Conservation (phyloP, 2,329 filamentous ascomycete species). For the Lachnellula occidentalis region DNA sequence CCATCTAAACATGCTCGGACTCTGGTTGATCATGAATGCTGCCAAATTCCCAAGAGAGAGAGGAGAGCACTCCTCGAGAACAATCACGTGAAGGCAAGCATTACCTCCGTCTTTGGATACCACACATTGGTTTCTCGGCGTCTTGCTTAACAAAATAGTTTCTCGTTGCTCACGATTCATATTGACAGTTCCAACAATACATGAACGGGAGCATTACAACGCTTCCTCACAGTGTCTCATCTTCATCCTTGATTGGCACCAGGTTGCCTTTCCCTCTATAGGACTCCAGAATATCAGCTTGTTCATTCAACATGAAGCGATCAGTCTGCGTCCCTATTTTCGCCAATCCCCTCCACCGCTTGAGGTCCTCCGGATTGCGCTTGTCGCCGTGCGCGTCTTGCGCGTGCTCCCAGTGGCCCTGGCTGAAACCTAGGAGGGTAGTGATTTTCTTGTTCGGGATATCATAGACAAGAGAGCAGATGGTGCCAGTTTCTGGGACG, state of each 20-base stretch:
- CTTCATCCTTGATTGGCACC: background rate
- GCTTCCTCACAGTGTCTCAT: background rate
- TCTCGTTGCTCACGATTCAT: too few species aligned
- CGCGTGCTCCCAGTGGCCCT: constrained; percentile 50
- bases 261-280: background rate
- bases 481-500: constrained; percentile 47
- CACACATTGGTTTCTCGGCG: too few species aligned
- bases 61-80: too few species aligned
- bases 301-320: constrained; percentile 46
- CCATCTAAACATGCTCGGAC: too few species aligned
- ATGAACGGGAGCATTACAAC: too few species aligned
- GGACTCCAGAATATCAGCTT: constrained; percentile 43
- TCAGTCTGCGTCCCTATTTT: constrained; percentile 44
- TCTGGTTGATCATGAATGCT: too few species aligned
- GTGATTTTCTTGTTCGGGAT: constrained; percentile 44
- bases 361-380: constrained; percentile 43
- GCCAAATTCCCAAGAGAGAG: too few species aligned
- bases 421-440: constrained; percentile 48
- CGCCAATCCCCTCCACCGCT: constrained; percentile 45
- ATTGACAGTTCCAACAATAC: too few species aligned
- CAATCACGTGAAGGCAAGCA: too few species aligned
- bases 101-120: too few species aligned
- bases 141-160: too few species aligned
- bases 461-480: constrained; percentile 51
- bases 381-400: constrained; percentile 51